Evolutionary conservation across 2,329 filamentous ascomycete species (phyloP).

Genomic region (Cercospora nicotianae): DNA sequence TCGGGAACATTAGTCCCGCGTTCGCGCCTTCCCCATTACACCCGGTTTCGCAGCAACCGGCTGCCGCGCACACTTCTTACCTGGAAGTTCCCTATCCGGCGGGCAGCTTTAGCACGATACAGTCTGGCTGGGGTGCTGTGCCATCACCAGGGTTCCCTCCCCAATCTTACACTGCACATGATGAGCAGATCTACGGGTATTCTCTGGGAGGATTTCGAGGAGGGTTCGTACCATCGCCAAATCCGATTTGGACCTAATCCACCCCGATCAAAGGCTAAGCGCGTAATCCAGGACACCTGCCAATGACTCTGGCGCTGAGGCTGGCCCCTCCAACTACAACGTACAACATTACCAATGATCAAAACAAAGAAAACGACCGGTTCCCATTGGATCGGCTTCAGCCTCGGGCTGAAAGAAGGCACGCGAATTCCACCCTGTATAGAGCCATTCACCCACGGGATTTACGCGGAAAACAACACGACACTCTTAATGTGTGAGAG

Average conservation of each 20-base stretch:
- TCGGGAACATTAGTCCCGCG: slow-evolving; percentile 51
- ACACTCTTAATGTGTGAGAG: background rate
- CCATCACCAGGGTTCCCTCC: slow-evolving; percentile 39
- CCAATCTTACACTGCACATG: slow-evolving; percentile 40
- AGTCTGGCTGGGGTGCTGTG: slow-evolving; percentile 35
- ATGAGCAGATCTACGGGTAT: slow-evolving; percentile 42
- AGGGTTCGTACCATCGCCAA: slow-evolving; percentile 38
- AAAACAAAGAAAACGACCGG: background rate
- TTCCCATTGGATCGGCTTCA: background rate
- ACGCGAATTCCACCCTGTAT: background rate
- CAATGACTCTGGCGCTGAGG: slow-evolving; percentile 23
- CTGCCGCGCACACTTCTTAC: slow-evolving; percentile 40
- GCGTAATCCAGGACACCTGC: slow-evolving; percentile 32
- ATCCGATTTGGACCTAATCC: slow-evolving; percentile 38
- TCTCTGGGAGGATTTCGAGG: slow-evolving; percentile 33
- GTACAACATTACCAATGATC: slow-evolving; percentile 12
- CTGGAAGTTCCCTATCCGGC: slow-evolving; percentile 46
- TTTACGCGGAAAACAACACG: background rate
- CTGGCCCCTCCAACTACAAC: slow-evolving; percentile 25
- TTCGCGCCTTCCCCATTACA: slow-evolving; percentile 51
- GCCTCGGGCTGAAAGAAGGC: background rate
- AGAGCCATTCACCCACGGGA: background rate
- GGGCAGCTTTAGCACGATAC: slow-evolving; percentile 36
- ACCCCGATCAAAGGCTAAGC: slow-evolving; percentile 30
- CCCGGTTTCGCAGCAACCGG: slow-evolving; percentile 25